Evolutionary conservation across 2,329 filamentous ascomycete genomes (phyloP), one percentile per base, ranked within the genome.

Genomic region (Tolypocladium pustulatum): DNA sequence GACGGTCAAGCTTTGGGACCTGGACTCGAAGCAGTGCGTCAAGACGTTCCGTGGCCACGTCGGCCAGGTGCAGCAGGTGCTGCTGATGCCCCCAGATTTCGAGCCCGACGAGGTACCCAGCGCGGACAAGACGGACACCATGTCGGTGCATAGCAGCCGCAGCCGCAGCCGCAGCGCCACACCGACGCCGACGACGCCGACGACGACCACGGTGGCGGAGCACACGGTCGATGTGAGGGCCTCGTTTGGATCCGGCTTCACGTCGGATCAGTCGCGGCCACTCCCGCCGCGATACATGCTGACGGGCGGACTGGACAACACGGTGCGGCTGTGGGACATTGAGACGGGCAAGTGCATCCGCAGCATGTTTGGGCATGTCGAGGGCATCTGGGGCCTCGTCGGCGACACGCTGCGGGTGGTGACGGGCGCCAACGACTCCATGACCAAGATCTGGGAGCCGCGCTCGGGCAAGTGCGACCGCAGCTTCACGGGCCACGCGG

Each of bases 281-380:
- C 78, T 88, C 12, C 93, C 93, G 17, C 90, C 91, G 0, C 84
- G 88, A 5, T 97, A 97, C 73, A 96, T 99, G 79, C 81, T 97
- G 54, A 97, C 92, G 0, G 92, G 90, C 56, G 91, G 91, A 0
- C 81, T 99, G 22, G 94, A 99, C 72, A 89, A 87, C 59, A 97
- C 91, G 0, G 90, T 97, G 62, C 87, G 93, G 13, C 81, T 97
- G 25, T 99, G 94, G 93, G 91, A 97, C 70, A 89, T 91, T 1
- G 83, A 82, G 6, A 88, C 88, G 0, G 91, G 90, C 41, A 84
- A 85, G 62, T 96, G 90, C 67, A 80, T 97, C 38, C 89, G 91
- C 61, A 96, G 91, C 37, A 96, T 97, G 78, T 99, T 97, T 70
- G 94, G 94, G 0, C 94, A 99, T 68, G 83, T 99, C 27, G 94